Evolutionary conservation across 2,329 filamentous ascomycete species (phyloP).

Genomic region (Didymosphaeria variabile): DNA sequence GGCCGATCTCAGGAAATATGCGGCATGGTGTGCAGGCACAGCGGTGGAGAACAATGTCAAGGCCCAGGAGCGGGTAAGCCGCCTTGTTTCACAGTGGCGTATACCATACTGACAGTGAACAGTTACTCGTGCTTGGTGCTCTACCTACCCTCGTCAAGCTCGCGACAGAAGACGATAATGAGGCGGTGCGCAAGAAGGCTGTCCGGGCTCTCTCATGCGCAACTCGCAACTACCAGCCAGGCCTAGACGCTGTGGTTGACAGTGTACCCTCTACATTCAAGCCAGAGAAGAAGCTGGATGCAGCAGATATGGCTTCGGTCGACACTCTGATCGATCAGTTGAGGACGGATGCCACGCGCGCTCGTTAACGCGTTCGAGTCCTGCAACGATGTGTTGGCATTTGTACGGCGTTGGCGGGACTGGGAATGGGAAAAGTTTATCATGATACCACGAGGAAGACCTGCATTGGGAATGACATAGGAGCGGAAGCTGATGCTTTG

Average conservation of each 20-base stretch:
- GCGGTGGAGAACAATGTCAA: conserved; percentile 95
- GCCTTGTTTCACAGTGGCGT: neutral
- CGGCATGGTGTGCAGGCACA: conserved; percentile 93
- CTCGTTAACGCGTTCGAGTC: conserved; percentile 4
- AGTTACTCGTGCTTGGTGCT: conserved; percentile 69
- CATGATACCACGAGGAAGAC: conserved; percentile 11
- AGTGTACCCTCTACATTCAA: conserved; percentile 70
- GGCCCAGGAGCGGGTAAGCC: conserved; percentile 75
- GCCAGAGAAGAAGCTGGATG: conserved; percentile 72
- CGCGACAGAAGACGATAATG: conserved; percentile 66
- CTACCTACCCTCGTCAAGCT: conserved; percentile 75
- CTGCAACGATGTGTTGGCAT: neutral
- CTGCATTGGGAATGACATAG: neutral
- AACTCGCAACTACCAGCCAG: conserved; percentile 88
- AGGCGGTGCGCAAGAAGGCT: conserved; percentile 81
- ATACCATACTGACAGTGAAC: conserved; percentile 23
- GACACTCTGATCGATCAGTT: conserved; percentile 77
- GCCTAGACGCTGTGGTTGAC: conserved; percentile 71
- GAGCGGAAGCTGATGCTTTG: neutral
- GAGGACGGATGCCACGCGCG: conserved; percentile 34
- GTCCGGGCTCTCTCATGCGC: conserved; percentile 87
- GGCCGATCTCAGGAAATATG: conserved; percentile 78
- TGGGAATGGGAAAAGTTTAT: conserved; percentile 2
- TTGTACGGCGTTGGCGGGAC: conserved; percentile 13
- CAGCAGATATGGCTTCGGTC: conserved; percentile 85